Percentiles rank a stretch among this genome's conserved stretches.
These are phyloP conservation scores for Eucalyptus urophylla DNA, from an alignment of 345 rosid species.

Conservation along the genomic window DNA sequence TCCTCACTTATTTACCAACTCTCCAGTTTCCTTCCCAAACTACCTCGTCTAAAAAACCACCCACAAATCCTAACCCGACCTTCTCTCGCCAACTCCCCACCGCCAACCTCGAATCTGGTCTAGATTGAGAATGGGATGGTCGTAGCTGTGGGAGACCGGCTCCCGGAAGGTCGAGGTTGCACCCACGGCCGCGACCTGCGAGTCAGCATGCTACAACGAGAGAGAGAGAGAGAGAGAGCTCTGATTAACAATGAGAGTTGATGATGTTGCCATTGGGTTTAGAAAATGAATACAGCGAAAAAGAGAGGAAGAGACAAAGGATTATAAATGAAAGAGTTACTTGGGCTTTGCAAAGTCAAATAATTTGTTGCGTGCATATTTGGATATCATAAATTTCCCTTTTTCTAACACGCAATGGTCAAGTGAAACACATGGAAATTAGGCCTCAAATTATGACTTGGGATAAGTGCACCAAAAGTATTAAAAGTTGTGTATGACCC, in stretches of 20 bases:
- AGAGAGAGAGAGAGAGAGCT: not conserved
- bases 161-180: not conserved
- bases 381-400: not conserved
- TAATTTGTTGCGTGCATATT: not conserved
- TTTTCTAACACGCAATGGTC: not conserved
- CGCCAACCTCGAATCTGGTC: not conserved
- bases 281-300: not conserved
- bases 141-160: not conserved
- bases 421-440: not conserved
- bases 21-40: not conserved
- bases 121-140: not conserved
- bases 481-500: accelerated
- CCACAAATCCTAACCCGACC: not conserved
- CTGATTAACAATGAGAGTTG: not conserved
- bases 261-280: not conserved
- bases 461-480: accelerated
- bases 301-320: not conserved
- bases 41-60: not conserved
- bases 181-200: not conserved
- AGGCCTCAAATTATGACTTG: not conserved
- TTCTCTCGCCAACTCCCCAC: not conserved
- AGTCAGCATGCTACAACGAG: not conserved
- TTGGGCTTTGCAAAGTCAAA: not conserved
- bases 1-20: not conserved
- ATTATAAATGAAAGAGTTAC: not conserved